A percentile compares a stretch with the other conserved stretches of the same genome.
phyloP scores from a whole-genome alignment of 1,139 yeast species.

The Yamadazyma dushanensis region DNA sequence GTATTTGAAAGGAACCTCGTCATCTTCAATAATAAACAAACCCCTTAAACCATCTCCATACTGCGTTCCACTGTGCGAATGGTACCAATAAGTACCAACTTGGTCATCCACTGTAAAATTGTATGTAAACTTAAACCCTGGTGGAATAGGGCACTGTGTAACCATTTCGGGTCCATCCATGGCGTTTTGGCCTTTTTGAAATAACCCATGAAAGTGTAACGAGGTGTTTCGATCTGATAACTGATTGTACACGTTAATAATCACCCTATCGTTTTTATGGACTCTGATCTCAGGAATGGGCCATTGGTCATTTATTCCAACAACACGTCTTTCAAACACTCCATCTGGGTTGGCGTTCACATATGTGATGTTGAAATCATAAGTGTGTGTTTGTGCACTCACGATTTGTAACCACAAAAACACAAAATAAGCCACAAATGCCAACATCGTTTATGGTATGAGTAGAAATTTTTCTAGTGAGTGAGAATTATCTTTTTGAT shows the following conservation, averaged over 20 bases:
- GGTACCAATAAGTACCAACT: constrained; percentile 93
- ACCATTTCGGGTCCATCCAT: constrained; percentile 91
- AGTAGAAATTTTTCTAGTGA: not conserved
- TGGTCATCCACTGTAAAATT: constrained; percentile 84
- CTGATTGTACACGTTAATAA: constrained; percentile 68
- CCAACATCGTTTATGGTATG: not conserved
- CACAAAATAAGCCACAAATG: constrained; percentile 32
- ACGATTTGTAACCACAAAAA: constrained; percentile 15
- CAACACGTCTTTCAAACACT: constrained; percentile 56
- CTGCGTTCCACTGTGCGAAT: constrained; percentile 82
- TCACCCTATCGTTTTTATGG: constrained; percentile 72
- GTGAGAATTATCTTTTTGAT: too few relatives aligned
- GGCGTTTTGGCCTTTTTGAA: constrained; percentile 68
- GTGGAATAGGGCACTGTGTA: constrained; percentile 85
- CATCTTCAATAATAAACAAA: constrained; percentile 62
- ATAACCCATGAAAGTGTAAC: constrained; percentile 89
- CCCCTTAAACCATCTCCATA: constrained; percentile 94
- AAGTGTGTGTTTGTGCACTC: constrained; percentile 58
- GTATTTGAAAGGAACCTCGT: constrained; percentile 57
- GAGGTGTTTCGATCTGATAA: constrained; percentile 67
- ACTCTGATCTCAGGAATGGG: constrained; percentile 82
- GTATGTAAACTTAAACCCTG: constrained; percentile 65
- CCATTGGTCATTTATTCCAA: constrained; percentile 81
- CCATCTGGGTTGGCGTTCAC: constrained; percentile 79
- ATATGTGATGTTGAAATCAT: constrained; percentile 76